Conservation (phyloP, 306 rosid genomes). For the Carpinus fangiana region DNA sequence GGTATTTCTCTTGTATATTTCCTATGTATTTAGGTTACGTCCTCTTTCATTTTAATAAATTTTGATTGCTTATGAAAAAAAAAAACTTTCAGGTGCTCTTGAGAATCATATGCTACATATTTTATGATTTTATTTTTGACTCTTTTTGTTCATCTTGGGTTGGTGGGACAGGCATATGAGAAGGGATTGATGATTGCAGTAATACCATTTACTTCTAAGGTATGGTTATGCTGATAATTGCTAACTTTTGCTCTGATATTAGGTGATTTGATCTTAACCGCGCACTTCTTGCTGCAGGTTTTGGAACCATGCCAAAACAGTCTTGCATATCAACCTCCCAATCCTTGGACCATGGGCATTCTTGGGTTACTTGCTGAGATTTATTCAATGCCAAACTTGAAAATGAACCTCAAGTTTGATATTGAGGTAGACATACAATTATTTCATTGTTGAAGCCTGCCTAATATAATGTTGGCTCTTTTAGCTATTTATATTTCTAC, state of each 20-base stretch:
- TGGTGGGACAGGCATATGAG: conserved; percentile 79
- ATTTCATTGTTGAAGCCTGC: conserved; percentile 12
- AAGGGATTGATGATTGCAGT: conserved; percentile 99
- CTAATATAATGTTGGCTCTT: background rate
- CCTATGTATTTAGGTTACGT: no score
- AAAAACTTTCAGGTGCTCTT: background rate
- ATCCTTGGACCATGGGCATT: conserved; percentile 99
- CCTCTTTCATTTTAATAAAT: no score
- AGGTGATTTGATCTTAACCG: conserved; percentile 10
- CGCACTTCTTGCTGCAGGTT: conserved; percentile 50
- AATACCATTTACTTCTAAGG: conserved; percentile 99
- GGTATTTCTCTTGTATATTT: no score
- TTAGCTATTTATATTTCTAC: conserved; percentile 7
- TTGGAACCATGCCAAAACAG: conserved; percentile 94
- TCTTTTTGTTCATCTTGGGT: conserved; percentile 15
- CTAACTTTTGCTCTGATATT: conserved; percentile 11
- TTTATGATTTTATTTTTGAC: conserved; percentile 10
- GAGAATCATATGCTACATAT: background rate
- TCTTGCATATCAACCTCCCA: conserved; percentile 96
- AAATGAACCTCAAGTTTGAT: conserved; percentile 99
- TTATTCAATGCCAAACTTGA: conserved; percentile 98
- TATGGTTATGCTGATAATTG: conserved; percentile 30
- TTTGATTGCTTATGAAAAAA: no score
- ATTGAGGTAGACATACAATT: conserved; percentile 63
- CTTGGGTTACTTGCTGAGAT: conserved; percentile 97